These are phyloP conservation scores for Fragaria ananassa DNA, from an alignment of 306 rosid species.

Conservation along the genomic window DNA sequence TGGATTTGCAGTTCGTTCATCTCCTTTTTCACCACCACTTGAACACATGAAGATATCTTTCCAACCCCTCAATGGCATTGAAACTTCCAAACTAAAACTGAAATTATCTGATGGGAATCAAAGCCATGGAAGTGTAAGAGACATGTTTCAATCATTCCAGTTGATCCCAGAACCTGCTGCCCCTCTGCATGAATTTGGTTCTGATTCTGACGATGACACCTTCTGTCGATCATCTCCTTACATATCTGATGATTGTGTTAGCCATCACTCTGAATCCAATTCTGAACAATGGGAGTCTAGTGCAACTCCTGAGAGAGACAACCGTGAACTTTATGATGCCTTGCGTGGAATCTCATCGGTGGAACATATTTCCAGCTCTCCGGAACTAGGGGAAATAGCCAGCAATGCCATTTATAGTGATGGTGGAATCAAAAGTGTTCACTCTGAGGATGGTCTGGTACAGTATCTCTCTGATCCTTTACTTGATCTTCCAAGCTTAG, in stretches of 20 bases:
- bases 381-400: slow-evolving; percentile 32
- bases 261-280: slow-evolving; percentile 60
- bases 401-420: slow-evolving; percentile 33
- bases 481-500: slow-evolving; percentile 77
- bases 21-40: slow-evolving; percentile 91
- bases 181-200: slow-evolving; percentile 55
- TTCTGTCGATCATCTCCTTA: slow-evolving; percentile 88
- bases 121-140: slow-evolving; percentile 51
- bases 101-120: slow-evolving; percentile 73
- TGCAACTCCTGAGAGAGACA: slow-evolving; percentile 50
- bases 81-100: slow-evolving; percentile 66
- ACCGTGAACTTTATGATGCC: slow-evolving; percentile 47
- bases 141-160: slow-evolving; percentile 79
- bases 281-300: slow-evolving; percentile 90
- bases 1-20: slow-evolving; percentile 46
- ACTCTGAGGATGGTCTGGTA: slow-evolving; percentile 34
- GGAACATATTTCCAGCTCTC: slow-evolving; percentile 42
- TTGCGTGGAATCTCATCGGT: slow-evolving; percentile 44
- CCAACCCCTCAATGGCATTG: slow-evolving; percentile 60
- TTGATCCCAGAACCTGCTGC: slow-evolving; percentile 69
- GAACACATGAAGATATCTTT: slow-evolving; percentile 94
- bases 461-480: slow-evolving; percentile 48
- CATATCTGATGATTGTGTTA: slow-evolving; percentile 67
- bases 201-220: slow-evolving; percentile 81
- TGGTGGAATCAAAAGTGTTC: slow-evolving; percentile 27